These are phyloP conservation scores for Hemisphaericaspora subhashii DNA, from an alignment of 1,139 yeast species.

Conservation along the genomic window DNA sequence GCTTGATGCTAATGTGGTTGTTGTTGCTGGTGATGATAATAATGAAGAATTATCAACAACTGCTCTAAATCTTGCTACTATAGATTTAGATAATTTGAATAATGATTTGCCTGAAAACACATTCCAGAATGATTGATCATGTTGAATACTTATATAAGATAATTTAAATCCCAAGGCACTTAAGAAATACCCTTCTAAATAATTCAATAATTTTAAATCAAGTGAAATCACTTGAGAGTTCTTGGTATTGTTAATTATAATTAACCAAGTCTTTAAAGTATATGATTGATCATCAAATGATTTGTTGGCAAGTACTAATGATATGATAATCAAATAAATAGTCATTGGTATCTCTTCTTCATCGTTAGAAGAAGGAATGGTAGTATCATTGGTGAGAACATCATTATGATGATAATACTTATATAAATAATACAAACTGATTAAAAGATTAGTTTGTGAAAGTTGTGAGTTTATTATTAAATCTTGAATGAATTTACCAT, in stretches of 20 bases:
- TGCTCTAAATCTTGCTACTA: slow-evolving; percentile 10
- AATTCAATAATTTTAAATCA: slow-evolving; percentile 24
- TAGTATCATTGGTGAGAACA: slow-evolving; percentile 2
- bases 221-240: slow-evolving; percentile 6
- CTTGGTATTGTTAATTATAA: slow-evolving; percentile 15
- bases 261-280: slow-evolving; percentile 52
- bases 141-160: slow-evolving; percentile 23
- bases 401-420: slow-evolving; percentile 21
- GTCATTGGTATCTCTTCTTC: slow-evolving; percentile 20
- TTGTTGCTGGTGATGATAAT: slow-evolving; percentile 3
- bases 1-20: slow-evolving; percentile 4
- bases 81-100: slow-evolving; percentile 6
- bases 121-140: slow-evolving; percentile 28
- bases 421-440: slow-evolving; percentile 32
- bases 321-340: slow-evolving; percentile 29
- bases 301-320: slow-evolving; percentile 49
- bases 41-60: slow-evolving; percentile 8
- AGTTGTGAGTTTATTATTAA: slow-evolving; percentile 31
- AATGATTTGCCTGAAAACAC: slow-evolving; percentile 8
- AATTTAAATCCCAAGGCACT: slow-evolving; percentile 30
- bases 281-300: slow-evolving; percentile 52
- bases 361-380: slow-evolving; percentile 9
- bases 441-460: slow-evolving; percentile 29
- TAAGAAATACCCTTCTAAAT: slow-evolving; percentile 33
- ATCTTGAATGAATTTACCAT: slow-evolving; percentile 20